Evolutionary conservation across 768 basidiomycete species (phyloP).

Genomic region (Tulasnella sp.): DNA sequence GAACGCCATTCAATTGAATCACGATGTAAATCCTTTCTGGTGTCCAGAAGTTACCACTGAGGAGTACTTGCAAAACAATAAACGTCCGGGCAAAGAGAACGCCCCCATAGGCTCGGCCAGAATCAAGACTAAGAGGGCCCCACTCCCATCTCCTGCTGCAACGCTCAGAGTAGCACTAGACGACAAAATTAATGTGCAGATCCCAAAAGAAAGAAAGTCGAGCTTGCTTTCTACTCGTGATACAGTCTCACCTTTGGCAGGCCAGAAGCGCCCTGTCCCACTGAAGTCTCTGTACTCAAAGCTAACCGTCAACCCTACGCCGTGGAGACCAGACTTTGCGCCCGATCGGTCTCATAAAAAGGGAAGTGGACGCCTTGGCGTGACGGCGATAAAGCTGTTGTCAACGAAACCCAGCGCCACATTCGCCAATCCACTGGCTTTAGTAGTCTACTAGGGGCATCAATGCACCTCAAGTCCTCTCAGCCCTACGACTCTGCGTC

Average conservation of each 20-base stretch:
- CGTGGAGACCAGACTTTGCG: conserved; percentile 7
- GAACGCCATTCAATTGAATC: too few species aligned
- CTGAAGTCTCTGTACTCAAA: background rate
- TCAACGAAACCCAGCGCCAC: background rate
- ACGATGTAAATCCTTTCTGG: background rate
- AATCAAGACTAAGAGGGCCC: too few species aligned
- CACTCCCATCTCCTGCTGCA: too few species aligned
- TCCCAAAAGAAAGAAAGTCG: too few species aligned
- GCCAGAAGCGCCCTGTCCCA: too few species aligned
- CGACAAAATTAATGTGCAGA: too few species aligned
- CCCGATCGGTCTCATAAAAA: background rate
- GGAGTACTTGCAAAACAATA: background rate
- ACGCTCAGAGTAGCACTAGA: too few species aligned
- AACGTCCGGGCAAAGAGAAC: too few species aligned
- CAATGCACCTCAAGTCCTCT: background rate
- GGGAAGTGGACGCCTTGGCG: background rate
- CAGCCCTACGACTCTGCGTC: conserved; percentile 4
- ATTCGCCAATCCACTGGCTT: background rate
- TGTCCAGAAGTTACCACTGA: background rate
- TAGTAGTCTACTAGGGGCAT: background rate
- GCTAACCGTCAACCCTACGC: background rate
- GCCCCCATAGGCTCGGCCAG: too few species aligned
- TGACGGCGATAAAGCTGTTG: background rate
- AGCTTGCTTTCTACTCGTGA: too few species aligned
- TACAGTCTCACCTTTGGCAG: too few species aligned